Evolutionary conservation across 805 yeast genomes (phyloP), one percentile per base, ranked within the genome.

Genomic region (Yamadazyma scolyti): DNA sequence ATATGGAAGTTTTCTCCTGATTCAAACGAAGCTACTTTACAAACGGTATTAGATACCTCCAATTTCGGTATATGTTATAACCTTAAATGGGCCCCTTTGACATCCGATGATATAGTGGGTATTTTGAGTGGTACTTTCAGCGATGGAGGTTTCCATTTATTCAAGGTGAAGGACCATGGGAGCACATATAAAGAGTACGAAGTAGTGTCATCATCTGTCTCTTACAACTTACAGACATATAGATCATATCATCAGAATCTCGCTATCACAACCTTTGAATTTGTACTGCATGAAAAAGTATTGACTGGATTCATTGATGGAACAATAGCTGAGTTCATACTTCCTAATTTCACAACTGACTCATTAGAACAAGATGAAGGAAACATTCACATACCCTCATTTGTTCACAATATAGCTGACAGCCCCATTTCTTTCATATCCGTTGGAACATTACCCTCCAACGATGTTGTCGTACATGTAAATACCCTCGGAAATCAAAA

Each of bases 261-360:
- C 40, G 44, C 58, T 0, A 69, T 79, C 4, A 66, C 77, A 1
- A 52, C 73, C 20, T 70, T 61, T 39, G 78, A 71, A 39, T 73
- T 72, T 54, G 23, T 74, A 4, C 63, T 65, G 7, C 44, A 61
- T 4, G 56, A 60, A 3, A 58, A 48, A 9, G 49, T 82, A 2
- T 49, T 79, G 2, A 73, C 76, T 18, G 90, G 89, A 0, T 68
- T 75, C 4, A 51, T 63, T 2, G 70, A 73, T 31, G 93, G 93
- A 0, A 59, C 58, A 18, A 54, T 82, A 7, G 78, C 77, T 0
- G 87, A 80, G 45, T 79, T 68, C 36, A 58, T 65, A 8, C 43
- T 77, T 1, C 73, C 73, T 4, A 45, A 39, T 19, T 31, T 25
- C 2, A 12, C 27, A 9, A 33, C 28, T 13, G 15, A n/a, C 10